phyloP scores from a whole-genome alignment of 73 alveolate species.

The Diophrys appendiculata region DNA sequence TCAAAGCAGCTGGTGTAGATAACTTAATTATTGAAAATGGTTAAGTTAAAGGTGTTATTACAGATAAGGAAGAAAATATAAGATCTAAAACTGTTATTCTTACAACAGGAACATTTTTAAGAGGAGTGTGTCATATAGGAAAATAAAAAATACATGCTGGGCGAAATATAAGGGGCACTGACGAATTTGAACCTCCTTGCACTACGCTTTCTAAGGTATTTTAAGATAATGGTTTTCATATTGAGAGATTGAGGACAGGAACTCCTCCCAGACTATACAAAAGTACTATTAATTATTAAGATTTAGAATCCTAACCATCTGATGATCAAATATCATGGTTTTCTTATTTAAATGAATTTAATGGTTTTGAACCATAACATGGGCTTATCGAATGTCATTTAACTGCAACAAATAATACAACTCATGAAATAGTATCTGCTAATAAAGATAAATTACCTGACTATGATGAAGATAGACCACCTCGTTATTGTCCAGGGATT shows the following conservation, averaged over 20 bases:
- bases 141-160: slow-evolving; percentile 60
- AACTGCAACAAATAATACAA: slow-evolving; percentile 47
- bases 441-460: slow-evolving; percentile 38
- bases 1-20: slow-evolving; percentile 41
- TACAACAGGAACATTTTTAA: slow-evolving; percentile 75
- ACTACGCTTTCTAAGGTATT: slow-evolving; percentile 57
- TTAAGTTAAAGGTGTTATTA: slow-evolving; percentile 23
- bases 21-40: slow-evolving; percentile 23
- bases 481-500: slow-evolving; percentile 71
- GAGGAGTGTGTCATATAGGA: slow-evolving; percentile 63
- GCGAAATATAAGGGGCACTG: slow-evolving; percentile 55
- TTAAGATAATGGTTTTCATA: slow-evolving; percentile 36
- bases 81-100: slow-evolving; percentile 39
- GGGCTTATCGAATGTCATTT: slow-evolving; percentile 39
- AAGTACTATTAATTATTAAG: slow-evolving; percentile 37
- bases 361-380: slow-evolving; percentile 8
- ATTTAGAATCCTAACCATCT: slow-evolving; percentile 36
- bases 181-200: slow-evolving; percentile 67
- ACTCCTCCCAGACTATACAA: slow-evolving; percentile 61
- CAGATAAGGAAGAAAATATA: slow-evolving; percentile 49
- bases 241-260: slow-evolving; percentile 69
- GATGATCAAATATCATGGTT: slow-evolving; percentile 45
- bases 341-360: slow-evolving; percentile 40
- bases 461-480: slow-evolving; percentile 63
- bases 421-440: slow-evolving; percentile 41